Percentiles rank a stretch among this genome's conserved stretches.
Conservation (phyloP, 2,329 filamentous ascomycete species). For the Orbilia blumenaviensis region DNA sequence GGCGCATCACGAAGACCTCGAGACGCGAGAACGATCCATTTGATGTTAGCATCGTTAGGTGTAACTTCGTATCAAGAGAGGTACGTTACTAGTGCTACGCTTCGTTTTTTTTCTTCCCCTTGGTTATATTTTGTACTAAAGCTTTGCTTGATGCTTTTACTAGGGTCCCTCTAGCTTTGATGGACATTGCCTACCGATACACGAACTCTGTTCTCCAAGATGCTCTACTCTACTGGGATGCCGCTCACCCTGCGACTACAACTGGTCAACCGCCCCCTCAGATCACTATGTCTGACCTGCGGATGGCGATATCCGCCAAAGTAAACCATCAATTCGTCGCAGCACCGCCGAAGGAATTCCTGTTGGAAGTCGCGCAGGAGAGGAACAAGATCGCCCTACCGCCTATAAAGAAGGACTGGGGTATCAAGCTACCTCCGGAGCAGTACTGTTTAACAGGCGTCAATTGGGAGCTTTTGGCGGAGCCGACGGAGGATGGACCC, state of each 20-base stretch:
- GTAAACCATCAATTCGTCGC: conserved; percentile 70
- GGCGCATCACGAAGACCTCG: conserved; percentile 70
- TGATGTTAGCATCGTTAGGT: conserved; percentile 79
- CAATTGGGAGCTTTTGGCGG: conserved; percentile 72
- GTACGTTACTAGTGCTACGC: conserved; percentile 31
- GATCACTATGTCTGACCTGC: conserved; percentile 68
- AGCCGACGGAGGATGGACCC: conserved; percentile 62
- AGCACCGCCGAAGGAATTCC: conserved; percentile 75
- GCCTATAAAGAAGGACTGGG: conserved; percentile 73
- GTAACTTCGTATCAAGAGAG: conserved; percentile 82
- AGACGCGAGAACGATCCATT: conserved; percentile 80
- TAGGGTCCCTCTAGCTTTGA: conserved; percentile 76
- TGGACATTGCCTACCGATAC: conserved; percentile 84
- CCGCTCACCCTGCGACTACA: conserved; percentile 60
- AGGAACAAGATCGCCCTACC: conserved; percentile 74
- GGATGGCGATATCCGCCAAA: conserved; percentile 70
- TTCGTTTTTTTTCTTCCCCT: too few relatives aligned
- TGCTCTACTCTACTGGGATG: conserved; percentile 65
- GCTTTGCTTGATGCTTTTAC: neutral
- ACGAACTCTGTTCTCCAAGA: conserved; percentile 66
- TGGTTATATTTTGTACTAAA: neutral
- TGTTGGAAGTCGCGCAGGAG: conserved; percentile 77
- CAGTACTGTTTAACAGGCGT: conserved; percentile 74
- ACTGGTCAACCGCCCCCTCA: conserved; percentile 63
- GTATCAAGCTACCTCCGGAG: conserved; percentile 72